phyloP scores from a whole-genome alignment of 371 early-diverging fungal genomes.

The Mortierella sp. region DNA sequence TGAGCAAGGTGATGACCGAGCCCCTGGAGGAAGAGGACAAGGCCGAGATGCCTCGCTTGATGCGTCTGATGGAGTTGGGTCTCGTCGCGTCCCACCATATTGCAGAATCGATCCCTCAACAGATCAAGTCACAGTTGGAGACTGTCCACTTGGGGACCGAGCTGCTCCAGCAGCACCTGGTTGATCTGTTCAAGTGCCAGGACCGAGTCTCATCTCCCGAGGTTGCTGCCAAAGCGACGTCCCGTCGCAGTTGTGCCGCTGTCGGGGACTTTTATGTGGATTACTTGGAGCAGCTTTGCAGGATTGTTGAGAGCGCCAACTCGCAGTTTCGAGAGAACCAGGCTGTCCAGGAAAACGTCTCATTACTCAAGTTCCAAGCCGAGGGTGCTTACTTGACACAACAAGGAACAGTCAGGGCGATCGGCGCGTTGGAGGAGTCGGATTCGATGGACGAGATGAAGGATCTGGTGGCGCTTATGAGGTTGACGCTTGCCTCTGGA shows the following conservation, averaged over 20 bases:
- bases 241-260: slow-evolving; percentile 17
- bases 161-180: not conserved
- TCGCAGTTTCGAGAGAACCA: not conserved
- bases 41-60: not conserved
- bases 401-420: slow-evolving; percentile 18
- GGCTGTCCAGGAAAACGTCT: not conserved
- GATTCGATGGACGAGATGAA: not conserved
- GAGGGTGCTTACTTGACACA: slow-evolving; percentile 28
- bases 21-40: slow-evolving; percentile 7
- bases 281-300: slow-evolving; percentile 14
- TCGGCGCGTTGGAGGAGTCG: slow-evolving; percentile 9
- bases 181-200: slow-evolving; percentile 14
- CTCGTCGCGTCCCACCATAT: slow-evolving; percentile 22
- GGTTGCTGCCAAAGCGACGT: not conserved
- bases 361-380: slow-evolving; percentile 26
- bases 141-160: slow-evolving; percentile 5
- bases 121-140: not conserved
- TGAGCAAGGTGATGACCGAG: slow-evolving; percentile 8
- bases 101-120: slow-evolving; percentile 1
- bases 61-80: slow-evolving; percentile 18
- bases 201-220: not conserved
- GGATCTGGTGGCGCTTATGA: slow-evolving; percentile 7
- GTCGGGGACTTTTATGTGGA: slow-evolving; percentile 25
- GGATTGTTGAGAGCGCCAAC: too few relatives aligned
- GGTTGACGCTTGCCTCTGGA: slow-evolving; percentile 21